Conservation (phyloP, 148 eudicot species). For the Amaranthus cruentus region DNA sequence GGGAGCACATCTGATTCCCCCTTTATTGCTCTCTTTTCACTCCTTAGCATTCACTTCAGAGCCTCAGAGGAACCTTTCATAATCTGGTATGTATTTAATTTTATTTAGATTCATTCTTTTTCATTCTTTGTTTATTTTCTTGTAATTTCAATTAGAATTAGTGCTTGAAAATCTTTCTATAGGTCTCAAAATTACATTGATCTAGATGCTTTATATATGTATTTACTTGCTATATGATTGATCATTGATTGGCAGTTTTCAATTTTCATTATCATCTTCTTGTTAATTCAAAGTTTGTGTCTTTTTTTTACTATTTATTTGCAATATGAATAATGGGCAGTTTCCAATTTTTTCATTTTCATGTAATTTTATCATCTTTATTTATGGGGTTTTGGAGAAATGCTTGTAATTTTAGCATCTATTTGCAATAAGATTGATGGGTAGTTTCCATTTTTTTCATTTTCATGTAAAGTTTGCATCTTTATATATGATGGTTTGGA, state of each 20-base stretch:
- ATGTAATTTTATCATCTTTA: not conserved
- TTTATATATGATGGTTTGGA: no score
- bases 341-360: not conserved
- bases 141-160: not conserved
- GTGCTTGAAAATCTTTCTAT: not conserved
- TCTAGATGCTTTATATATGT: not conserved
- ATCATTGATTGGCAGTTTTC: not conserved
- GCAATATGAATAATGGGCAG: not conserved
- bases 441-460: no score
- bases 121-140: not conserved
- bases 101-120: not conserved
- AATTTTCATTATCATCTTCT: not conserved
- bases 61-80: no score
- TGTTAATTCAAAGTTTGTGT: no score
- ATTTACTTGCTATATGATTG: not conserved
- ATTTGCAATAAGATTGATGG: no score
- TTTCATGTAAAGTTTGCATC: no score
- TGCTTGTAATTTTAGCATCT: no score
- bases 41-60: not conserved
- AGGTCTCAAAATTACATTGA: not conserved
- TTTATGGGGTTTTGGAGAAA: not conserved
- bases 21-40: slow-evolving; percentile 3
- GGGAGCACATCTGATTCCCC: slow-evolving; percentile 15
- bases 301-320: not conserved
- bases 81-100: not conserved